Base-by-base conservation (phyloP, 106 monocot genomes). In the Gastrodia elata region DNA sequence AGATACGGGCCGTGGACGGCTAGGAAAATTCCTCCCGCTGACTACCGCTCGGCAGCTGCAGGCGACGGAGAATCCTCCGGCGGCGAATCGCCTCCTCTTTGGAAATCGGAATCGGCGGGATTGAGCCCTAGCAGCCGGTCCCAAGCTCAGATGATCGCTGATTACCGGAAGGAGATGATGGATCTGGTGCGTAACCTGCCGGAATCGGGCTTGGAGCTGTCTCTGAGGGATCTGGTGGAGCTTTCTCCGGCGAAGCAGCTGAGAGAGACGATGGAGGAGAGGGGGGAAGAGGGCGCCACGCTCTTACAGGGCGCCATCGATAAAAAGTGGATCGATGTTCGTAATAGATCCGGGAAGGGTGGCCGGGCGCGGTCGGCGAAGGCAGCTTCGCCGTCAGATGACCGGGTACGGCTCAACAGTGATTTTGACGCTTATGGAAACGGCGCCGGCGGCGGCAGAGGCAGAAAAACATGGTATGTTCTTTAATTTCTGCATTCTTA, bases 91-190 rank as follows among this genome's bases (percentile, higher is more conserved):
- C 84, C 84, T 9, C 65, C 74, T 52, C 65, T 81, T 11, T 84
- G 81, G 84, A 74, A 78, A 49, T 49, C 25, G 6, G n/a, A 35
- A 28, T 37, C 65, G n/a, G 58, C 55, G 20, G 15, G 14, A n/a
- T n/a, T 59, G 10, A 72, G 27, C 16, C 39, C 36, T 37, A 59
- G 27, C 67, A 25, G 15, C n/a, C n/a, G n/a, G n/a, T 43, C 80
- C 46, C 64, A 75, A 36, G 72, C 75, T 4, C 78, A 80, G 71
- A 43, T 71, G 34, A 81, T 87, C 30, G 75, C 68, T 8, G 55
- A 67, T 57, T 87, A 83, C 48, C 65, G 83, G 64, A 71, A 81
- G 75, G 83, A 87, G 80, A 78, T 87, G 87, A 67, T 87, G 43
- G 80, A 87, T 10, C 58, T 83, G 72, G 83, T 81, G 6, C 71